Evolutionary conservation across 1,284 basidiomycete genomes (phyloP), one percentile per base, ranked within the genome.

Genomic region (Austroboletus niveus): DNA sequence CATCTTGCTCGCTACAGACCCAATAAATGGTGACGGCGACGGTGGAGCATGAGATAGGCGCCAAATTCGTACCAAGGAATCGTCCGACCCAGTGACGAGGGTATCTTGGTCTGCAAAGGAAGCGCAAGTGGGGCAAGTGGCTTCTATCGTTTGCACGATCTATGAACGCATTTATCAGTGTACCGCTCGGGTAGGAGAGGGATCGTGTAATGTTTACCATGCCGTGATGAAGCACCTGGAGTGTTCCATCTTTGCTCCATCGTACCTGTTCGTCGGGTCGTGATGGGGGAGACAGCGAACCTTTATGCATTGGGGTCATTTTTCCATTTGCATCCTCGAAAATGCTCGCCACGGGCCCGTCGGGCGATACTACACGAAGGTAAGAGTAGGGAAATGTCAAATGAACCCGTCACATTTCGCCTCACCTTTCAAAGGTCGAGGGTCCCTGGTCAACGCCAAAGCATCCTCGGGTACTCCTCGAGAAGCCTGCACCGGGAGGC

Each of bases 381-480:
- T 14, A 11, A 63, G 36, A 66, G 46, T 7, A 39, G 2, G 22
- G 10, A 4, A 3, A 10, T 24, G 31, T 30, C 7, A 48, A 4
- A 45, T 32, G 35, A 59, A 59, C n/a, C 51, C 12, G 27, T 29
- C 27, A 30, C 39, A 5, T 29, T 27, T 48, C 2, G 11, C 45
- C 66, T 57, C 63, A 83, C 89, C 81, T 74, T 79, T 81, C 53
- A 86, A 76, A 14, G 80, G 79, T 36, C 76, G 74, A 35, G 71
- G 69, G 15, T 78, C 81, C 62, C 87, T 87, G 0, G 73, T 65
- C 22, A 92, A 73, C 10, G 86, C 69, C 47, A 84, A 78, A 5
- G 81, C 77, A 61, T 90, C 87, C 65, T 95, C 93, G 43, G 89
- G 86, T 30, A 96, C 77, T 2, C 93, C 93, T 57, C 89, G 85